These are phyloP conservation scores for Cystobasidium onofrii DNA, from an alignment of 768 basidiomycete species.

Conservation along the genomic window DNA sequence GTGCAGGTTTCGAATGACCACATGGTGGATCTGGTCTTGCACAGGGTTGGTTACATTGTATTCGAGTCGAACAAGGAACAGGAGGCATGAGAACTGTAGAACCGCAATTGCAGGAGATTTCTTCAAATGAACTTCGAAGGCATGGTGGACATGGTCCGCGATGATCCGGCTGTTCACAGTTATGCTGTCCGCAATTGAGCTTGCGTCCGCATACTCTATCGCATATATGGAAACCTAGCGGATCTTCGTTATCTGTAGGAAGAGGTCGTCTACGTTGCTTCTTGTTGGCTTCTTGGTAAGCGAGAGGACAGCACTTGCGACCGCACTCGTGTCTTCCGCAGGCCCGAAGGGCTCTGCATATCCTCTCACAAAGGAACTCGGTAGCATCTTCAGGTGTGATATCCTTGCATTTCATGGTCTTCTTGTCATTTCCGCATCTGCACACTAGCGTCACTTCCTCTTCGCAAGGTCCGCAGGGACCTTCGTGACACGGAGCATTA, in stretches of 20 bases:
- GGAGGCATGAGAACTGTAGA: constrained; percentile 82
- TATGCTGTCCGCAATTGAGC: constrained; percentile 43
- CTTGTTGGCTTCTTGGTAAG: constrained; percentile 54
- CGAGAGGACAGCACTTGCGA: constrained; percentile 73
- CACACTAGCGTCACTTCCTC: constrained; percentile 67
- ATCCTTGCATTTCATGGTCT: constrained; percentile 54
- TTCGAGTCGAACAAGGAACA: constrained; percentile 71
- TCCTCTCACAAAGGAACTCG: constrained; percentile 69
- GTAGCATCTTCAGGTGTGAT: constrained; percentile 43
- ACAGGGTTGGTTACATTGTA: constrained; percentile 75
- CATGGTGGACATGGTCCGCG: constrained; percentile 72
- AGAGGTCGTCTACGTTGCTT: constrained; percentile 56
- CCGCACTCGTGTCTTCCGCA: constrained; percentile 82
- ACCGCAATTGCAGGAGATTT: constrained; percentile 72
- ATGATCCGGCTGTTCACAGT: constrained; percentile 73
- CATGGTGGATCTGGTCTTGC: constrained; percentile 61
- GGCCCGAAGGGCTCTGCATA: constrained; percentile 65
- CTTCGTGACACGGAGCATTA: constrained; percentile 61
- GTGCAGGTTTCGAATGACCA: constrained; percentile 68
- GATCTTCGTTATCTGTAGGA: constrained; percentile 52
- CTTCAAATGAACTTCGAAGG: constrained; percentile 80
- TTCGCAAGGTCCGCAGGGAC: constrained; percentile 69
- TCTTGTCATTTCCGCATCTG: constrained; percentile 68
- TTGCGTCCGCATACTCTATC: constrained; percentile 48
- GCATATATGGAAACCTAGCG: constrained; percentile 70